Percentiles rank a stretch among this genome's conserved stretches.
Conservation (phyloP, 805 yeast genomes). For the Maudiozyma serrabonitensis region DNA sequence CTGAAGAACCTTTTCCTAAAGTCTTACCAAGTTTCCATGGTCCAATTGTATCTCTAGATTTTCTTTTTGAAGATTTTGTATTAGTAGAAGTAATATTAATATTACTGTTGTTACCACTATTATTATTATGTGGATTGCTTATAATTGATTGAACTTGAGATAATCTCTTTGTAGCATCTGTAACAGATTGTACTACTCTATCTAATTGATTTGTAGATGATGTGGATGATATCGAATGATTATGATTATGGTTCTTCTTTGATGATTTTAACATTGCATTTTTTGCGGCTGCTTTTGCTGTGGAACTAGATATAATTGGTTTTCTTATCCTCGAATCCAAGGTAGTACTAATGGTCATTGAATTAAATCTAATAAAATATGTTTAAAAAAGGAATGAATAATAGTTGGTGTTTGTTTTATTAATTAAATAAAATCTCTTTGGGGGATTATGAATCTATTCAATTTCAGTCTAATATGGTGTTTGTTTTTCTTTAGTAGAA, state of each 20-base stretch:
- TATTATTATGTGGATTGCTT: conserved; percentile 8
- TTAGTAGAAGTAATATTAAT: background rate
- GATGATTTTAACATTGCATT: conserved; percentile 16
- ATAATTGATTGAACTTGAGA: conserved; percentile 25
- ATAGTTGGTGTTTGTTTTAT: conserved; percentile 10
- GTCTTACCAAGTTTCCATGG: conserved; percentile 80
- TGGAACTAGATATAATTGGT: conserved; percentile 6
- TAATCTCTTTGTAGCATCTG: conserved; percentile 27
- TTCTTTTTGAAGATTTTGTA: conserved; percentile 25
- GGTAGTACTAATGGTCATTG: background rate
- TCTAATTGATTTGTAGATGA: conserved; percentile 15
- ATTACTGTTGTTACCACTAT: too few relatives aligned
- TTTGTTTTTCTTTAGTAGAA: too few relatives aligned
- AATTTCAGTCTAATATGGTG: too few relatives aligned
- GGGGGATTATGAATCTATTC: too few relatives aligned
- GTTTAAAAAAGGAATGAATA: conserved; percentile 13
- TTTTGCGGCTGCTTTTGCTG: conserved; percentile 23
- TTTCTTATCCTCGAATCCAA: conserved; percentile 3
- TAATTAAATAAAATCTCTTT: too few relatives aligned
- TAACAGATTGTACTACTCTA: conserved; percentile 27
- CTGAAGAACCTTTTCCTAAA: conserved; percentile 75
- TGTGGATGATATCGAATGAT: background rate
- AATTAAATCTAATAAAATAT: background rate
- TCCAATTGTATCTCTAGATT: conserved; percentile 44
- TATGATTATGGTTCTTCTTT: background rate